Evolutionary conservation across 2,329 filamentous ascomycete genomes (phyloP).

Genomic region (Calonectria pseudoturangicola): DNA sequence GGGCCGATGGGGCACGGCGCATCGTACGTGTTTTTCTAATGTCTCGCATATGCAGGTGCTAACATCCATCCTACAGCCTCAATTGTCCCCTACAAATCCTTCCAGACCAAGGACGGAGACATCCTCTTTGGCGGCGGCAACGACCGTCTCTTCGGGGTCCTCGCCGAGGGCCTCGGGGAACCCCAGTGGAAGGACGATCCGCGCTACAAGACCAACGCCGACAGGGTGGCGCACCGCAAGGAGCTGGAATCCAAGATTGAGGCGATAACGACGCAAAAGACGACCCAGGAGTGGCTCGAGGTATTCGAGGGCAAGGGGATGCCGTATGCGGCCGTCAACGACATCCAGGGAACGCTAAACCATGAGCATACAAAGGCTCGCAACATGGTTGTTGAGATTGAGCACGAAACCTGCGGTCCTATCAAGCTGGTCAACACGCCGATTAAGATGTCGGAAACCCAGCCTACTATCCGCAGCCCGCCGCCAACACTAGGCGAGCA

Average conservation of each 20-base stretch:
- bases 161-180: conserved; percentile 76
- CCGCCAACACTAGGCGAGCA: conserved; percentile 93
- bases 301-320: conserved; percentile 92
- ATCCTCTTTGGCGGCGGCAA: conserved; percentile 84
- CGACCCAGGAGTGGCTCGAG: conserved; percentile 90
- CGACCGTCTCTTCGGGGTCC: conserved; percentile 79
- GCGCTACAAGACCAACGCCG: conserved; percentile 76
- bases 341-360: conserved; percentile 88
- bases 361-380: conserved; percentile 90
- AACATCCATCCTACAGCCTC: conserved; percentile 75
- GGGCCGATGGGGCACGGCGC: conserved; percentile 96
- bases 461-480: conserved; percentile 83
- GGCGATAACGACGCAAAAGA: conserved; percentile 81
- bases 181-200: conserved; percentile 77
- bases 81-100: conserved; percentile 96
- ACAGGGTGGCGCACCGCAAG: conserved; percentile 81
- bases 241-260: conserved; percentile 89
- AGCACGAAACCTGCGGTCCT: conserved; percentile 88
- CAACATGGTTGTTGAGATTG: conserved; percentile 91
- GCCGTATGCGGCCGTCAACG: conserved; percentile 95
- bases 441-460: conserved; percentile 92
- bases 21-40: conserved; percentile 77
- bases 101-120: conserved; percentile 82
- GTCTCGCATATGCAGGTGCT: conserved; percentile 2
- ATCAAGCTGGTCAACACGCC: conserved; percentile 96